phyloP scores from a whole-genome alignment of 1,139 yeast species.

The Kodamaea plutei region DNA sequence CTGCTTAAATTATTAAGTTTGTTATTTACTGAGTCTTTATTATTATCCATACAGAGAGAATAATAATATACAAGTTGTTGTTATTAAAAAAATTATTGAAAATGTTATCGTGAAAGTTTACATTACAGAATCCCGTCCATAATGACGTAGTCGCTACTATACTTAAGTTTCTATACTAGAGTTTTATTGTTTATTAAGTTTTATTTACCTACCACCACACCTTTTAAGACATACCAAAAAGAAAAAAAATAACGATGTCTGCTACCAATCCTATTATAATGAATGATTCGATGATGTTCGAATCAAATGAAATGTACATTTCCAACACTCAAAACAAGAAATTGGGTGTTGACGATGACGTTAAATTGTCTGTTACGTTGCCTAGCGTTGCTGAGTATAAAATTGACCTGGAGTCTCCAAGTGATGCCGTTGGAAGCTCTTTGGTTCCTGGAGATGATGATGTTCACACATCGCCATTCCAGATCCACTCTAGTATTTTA shows the following conservation, averaged over 20 bases:
- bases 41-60: no score
- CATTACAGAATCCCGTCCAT: constrained; percentile 28
- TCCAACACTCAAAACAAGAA: constrained; percentile 8
- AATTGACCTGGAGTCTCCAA: constrained; percentile 8
- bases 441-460: constrained; percentile 6
- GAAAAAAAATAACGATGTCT: no score
- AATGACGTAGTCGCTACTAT: constrained; percentile 32
- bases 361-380: constrained; percentile 18
- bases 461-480: constrained; percentile 44
- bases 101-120: constrained; percentile 24
- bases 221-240: no score
- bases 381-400: constrained; percentile 13
- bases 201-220: no score
- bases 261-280: constrained; percentile 23
- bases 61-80: no score
- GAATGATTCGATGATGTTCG: constrained; percentile 28
- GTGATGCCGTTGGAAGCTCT: constrained; percentile 4
- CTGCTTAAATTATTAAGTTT: constrained; percentile 28
- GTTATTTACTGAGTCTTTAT: no score
- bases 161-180: no score
- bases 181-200: constrained; percentile 9
- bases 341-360: constrained; percentile 3
- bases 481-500: constrained; percentile 55
- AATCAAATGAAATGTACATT: constrained; percentile 22
- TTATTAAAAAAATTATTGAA: constrained; percentile 9